Percentiles rank a stretch among this genome's conserved stretches.
Conservation (phyloP, 108 stramenopile species). For the Chaetoceros muelleri region DNA sequence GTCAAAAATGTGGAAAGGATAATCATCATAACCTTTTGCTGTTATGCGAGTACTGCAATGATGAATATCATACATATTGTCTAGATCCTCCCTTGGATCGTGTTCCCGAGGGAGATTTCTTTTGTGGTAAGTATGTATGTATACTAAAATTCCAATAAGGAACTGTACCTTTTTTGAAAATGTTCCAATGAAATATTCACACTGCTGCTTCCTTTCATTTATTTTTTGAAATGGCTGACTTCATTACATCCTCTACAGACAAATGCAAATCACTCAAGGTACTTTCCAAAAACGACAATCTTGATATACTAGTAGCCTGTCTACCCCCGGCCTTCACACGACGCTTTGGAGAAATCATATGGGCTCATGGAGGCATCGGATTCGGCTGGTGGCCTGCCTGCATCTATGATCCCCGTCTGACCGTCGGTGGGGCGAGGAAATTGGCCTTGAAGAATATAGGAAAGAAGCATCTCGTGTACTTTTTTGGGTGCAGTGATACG, state of each 20-base stretch:
- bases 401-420: slow-evolving; percentile 58
- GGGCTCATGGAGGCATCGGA: slow-evolving; percentile 71
- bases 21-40: slow-evolving; percentile 72
- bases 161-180: background rate
- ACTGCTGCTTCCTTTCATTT: slow-evolving; percentile 1
- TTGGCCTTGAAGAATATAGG: slow-evolving; percentile 69
- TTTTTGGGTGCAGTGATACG: slow-evolving; percentile 75
- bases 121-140: slow-evolving; percentile 48
- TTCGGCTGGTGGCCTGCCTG: slow-evolving; percentile 68
- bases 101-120: slow-evolving; percentile 72
- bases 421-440: slow-evolving; percentile 60
- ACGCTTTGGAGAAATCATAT: slow-evolving; percentile 73
- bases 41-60: slow-evolving; percentile 71
- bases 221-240: background rate
- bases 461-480: slow-evolving; percentile 71
- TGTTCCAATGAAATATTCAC: background rate
- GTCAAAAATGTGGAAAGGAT: slow-evolving; percentile 51
- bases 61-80: slow-evolving; percentile 79
- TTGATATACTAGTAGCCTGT: slow-evolving; percentile 52
- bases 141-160: slow-evolving; percentile 4
- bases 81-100: slow-evolving; percentile 39
- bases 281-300: slow-evolving; percentile 31
- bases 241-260: slow-evolving; percentile 11
- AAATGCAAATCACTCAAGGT: slow-evolving; percentile 32
- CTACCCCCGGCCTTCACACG: slow-evolving; percentile 53